Conservation (phyloP, 768 basidiomycete species). For the Cystobasidium ongulense region DNA sequence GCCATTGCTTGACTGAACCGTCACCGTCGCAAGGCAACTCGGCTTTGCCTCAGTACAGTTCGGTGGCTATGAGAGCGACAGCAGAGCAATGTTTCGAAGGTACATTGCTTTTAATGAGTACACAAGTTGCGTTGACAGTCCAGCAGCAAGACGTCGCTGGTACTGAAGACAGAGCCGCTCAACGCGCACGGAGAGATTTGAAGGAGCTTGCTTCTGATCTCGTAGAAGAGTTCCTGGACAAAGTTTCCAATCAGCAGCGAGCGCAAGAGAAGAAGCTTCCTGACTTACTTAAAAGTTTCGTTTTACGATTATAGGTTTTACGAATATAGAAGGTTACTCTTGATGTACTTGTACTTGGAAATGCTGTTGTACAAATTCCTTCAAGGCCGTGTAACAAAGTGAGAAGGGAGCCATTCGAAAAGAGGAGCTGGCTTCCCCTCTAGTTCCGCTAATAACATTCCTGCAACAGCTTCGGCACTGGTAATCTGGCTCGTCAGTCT, state of each 20-base stretch:
- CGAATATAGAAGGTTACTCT: too few relatives aligned
- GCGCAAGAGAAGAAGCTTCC: constrained; percentile 3
- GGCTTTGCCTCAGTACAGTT: neutral
- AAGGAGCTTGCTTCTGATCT: constrained; percentile 27
- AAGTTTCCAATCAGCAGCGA: neutral
- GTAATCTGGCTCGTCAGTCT: neutral
- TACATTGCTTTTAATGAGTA: constrained; percentile 32
- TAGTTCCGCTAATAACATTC: neutral
- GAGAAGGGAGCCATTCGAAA: constrained; percentile 7
- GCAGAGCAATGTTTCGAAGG: constrained; percentile 36
- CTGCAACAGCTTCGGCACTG: constrained; percentile 25
- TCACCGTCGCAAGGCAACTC: constrained; percentile 2
- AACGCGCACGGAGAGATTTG: constrained; percentile 14
- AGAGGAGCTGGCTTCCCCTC: neutral
- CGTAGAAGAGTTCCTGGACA: constrained; percentile 19
- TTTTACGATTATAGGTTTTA: neutral
- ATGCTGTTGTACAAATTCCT: neutral
- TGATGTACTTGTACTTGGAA: too few relatives aligned
- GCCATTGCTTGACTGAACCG: constrained; percentile 53
- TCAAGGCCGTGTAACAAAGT: neutral
- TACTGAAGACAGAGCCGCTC: neutral
- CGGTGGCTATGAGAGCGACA: neutral
- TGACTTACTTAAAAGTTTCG: neutral
- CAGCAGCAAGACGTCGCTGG: constrained; percentile 1
- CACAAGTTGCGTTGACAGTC: constrained; percentile 32